Conservation (phyloP, 2,329 filamentous ascomycete genomes). For the Onygenales sp. region DNA sequence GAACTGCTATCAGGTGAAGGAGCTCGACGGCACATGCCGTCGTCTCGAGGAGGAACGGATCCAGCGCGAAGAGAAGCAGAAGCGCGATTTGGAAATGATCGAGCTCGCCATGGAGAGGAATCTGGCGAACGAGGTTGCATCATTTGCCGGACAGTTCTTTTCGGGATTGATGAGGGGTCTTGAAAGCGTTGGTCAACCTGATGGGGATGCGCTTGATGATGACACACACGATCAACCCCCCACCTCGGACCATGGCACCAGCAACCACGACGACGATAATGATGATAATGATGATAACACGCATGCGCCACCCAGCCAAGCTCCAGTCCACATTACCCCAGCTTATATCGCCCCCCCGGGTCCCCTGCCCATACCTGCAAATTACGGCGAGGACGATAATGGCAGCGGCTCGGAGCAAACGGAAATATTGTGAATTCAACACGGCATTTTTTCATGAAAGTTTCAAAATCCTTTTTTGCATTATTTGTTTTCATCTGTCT, state of each 20-base stretch:
- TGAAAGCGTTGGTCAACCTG: neutral
- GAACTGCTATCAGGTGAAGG: slow-evolving; percentile 31
- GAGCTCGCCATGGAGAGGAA: slow-evolving; percentile 31
- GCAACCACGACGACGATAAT: neutral
- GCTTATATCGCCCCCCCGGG: neutral
- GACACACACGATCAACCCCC: neutral
- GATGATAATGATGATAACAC: slow-evolving; percentile 1
- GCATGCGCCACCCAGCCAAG: neutral
- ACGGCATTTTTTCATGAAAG: neutral
- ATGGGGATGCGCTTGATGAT: neutral
- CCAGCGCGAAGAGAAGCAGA: slow-evolving; percentile 30
- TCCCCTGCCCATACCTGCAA: neutral
- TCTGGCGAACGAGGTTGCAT: slow-evolving; percentile 33
- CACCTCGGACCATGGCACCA: neutral
- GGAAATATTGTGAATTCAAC: slow-evolving; percentile 6
- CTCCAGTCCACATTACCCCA: neutral
- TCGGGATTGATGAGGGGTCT: slow-evolving; percentile 12
- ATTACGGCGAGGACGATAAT: slow-evolving; percentile 9
- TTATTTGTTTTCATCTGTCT: neutral
- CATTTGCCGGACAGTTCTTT: slow-evolving; percentile 33
- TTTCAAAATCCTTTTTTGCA: neutral
- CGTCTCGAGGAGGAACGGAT: slow-evolving; percentile 29
- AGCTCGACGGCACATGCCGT: slow-evolving; percentile 31
- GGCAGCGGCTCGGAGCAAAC: slow-evolving; percentile 12
- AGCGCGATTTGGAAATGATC: slow-evolving; percentile 30